Evolutionary conservation across 495 filamentous ascomycete species (phyloP).

Genomic region (Cairneyella variabilis): DNA sequence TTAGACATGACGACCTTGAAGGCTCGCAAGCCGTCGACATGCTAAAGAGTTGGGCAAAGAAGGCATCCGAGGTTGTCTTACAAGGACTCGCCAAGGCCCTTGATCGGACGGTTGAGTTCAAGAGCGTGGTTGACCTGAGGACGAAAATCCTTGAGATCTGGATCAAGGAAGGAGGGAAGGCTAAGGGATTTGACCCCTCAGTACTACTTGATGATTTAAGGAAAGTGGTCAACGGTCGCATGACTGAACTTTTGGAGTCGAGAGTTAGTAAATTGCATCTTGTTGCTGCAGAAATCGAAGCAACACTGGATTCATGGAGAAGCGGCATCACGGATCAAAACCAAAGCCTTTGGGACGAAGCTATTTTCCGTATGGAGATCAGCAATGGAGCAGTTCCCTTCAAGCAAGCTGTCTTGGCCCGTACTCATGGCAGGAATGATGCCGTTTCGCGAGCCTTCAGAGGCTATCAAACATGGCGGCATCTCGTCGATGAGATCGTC

Average conservation of each 20-base stretch:
- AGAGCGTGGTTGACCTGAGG: conserved; percentile 62
- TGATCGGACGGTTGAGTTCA: conserved; percentile 54
- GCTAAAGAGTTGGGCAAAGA: conserved; percentile 69
- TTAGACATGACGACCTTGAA: conserved; percentile 77
- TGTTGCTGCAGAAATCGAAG: conserved; percentile 54
- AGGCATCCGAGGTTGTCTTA: conserved; percentile 62
- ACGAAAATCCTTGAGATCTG: conserved; percentile 68
- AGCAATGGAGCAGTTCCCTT: conserved; percentile 39
- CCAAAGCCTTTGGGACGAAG: conserved; percentile 58
- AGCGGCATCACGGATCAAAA: conserved; percentile 40
- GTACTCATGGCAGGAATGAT: conserved; percentile 61
- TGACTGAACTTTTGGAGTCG: conserved; percentile 53
- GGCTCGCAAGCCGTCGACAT: conserved; percentile 58
- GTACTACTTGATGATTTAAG: conserved; percentile 66
- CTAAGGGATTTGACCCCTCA: conserved; percentile 51
- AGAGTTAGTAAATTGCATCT: conserved; percentile 54
- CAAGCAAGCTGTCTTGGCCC: conserved; percentile 40
- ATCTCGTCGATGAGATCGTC: conserved; percentile 55
- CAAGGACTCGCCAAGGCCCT: conserved; percentile 54
- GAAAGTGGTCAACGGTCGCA: conserved; percentile 59
- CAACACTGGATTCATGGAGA: conserved; percentile 49
- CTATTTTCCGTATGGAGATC: conserved; percentile 42
- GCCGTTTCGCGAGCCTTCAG: conserved; percentile 54
- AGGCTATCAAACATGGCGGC: conserved; percentile 65
- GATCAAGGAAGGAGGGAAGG: conserved; percentile 54